Conservation (phyloP, 1,139 yeast genomes). For the Debaryomyces singareniensis region DNA sequence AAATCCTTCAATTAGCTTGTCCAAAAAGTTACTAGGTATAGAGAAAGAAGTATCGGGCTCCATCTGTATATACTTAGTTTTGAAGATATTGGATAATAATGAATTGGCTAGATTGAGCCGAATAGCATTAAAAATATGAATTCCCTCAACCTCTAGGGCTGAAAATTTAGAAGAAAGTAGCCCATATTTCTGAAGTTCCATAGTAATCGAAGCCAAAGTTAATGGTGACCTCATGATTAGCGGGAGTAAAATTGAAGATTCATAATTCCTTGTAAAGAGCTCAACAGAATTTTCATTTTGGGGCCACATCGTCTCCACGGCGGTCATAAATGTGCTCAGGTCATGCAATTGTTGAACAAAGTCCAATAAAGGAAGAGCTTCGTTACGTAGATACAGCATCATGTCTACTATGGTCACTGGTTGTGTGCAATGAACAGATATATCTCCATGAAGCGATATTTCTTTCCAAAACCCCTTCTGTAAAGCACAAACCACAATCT, state of each 20-base stretch:
- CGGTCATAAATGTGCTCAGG: neutral
- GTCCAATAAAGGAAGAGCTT: constrained; percentile 25
- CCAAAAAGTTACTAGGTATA: neutral
- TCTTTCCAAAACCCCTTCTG: constrained; percentile 1
- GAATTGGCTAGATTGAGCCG: constrained; percentile 1
- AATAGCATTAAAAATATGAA: neutral
- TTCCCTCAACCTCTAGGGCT: neutral
- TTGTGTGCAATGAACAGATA: constrained; percentile 1
- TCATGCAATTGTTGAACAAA: constrained; percentile 7
- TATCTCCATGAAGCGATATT: constrained; percentile 3
- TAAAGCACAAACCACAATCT: constrained; percentile 3
- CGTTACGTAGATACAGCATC: constrained; percentile 17
- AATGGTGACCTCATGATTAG: constrained; percentile 16
- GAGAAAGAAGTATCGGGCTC: too few species aligned
- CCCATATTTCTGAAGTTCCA: neutral
- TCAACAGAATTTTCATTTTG: neutral
- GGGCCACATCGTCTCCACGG: neutral
- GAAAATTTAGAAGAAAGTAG: neutral
- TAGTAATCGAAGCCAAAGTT: neutral
- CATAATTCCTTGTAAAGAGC: constrained; percentile 19
- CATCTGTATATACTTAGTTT: neutral
- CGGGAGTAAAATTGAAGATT: constrained; percentile 20
- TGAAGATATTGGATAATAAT: constrained; percentile 3
- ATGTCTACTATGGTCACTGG: constrained; percentile 2
- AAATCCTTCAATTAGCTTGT: neutral